phyloP scores from a whole-genome alignment of 2,329 filamentous ascomycete genomes.

The Cercospora sp. region DNA sequence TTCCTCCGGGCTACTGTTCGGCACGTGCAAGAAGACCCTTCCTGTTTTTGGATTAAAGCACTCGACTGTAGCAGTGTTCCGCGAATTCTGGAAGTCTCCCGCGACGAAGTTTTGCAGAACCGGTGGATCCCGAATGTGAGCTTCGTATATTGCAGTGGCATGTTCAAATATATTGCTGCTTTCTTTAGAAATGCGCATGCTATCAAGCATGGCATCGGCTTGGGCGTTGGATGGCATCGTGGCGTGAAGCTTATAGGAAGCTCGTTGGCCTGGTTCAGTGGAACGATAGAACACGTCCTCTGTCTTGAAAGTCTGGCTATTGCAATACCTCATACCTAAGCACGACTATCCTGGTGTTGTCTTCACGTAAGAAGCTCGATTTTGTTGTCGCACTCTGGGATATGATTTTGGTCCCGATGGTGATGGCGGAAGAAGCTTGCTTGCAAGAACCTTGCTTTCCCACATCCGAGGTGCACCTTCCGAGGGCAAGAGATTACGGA shows the following conservation, averaged over 20 bases:
- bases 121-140: neutral
- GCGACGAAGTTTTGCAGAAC: conserved; percentile 14
- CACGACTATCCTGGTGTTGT: neutral
- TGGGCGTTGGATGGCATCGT: neutral
- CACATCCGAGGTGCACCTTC: conserved; percentile 15
- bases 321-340: neutral
- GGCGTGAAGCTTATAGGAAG: neutral
- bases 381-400: neutral
- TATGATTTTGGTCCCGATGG: neutral
- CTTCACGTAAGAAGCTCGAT: neutral
- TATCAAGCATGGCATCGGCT: neutral
- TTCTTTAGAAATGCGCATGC: conserved; percentile 5
- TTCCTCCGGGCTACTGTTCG: conserved; percentile 7
- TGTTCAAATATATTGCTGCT: neutral
- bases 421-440: neutral
- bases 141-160: neutral
- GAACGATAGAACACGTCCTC: neutral
- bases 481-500: neutral
- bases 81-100: conserved; percentile 6
- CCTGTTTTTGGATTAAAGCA: conserved; percentile 15
- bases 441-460: neutral
- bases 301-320: neutral
- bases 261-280: neutral
- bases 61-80: neutral
- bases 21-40: conserved; percentile 11